Conservation (phyloP, 352 stramenopile genomes). For the Hyaloperonospora brassicae region DNA sequence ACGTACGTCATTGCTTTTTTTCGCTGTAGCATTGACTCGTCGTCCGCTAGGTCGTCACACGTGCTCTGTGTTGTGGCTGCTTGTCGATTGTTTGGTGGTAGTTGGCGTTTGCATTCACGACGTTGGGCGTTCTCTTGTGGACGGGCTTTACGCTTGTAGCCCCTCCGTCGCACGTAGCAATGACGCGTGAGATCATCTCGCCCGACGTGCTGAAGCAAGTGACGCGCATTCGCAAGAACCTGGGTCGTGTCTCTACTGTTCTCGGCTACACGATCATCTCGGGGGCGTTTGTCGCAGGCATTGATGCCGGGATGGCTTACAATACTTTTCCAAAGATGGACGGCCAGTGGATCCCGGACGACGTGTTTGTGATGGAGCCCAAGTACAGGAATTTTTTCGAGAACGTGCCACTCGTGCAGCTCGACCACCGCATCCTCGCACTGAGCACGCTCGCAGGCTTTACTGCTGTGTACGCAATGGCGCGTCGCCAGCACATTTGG, state of each 20-base stretch:
- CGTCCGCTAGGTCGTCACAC: background rate
- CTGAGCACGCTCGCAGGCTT: conserved; percentile 82
- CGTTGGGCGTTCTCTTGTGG: conserved; percentile 92
- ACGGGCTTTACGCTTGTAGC: conserved; percentile 88
- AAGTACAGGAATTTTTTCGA: conserved; percentile 96
- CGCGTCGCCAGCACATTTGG: conserved; percentile 72
- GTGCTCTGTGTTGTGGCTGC: background rate
- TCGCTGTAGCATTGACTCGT: background rate
- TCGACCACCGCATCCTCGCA: conserved; percentile 95
- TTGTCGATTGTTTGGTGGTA: conserved; percentile 13
- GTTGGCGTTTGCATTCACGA: conserved; percentile 95
- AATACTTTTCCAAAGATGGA: conserved; percentile 98
- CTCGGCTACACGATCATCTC: conserved; percentile 81
- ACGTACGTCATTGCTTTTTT: conserved; percentile 45
- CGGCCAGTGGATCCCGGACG: conserved; percentile 90
- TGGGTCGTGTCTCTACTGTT: conserved; percentile 50
- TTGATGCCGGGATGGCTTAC: conserved; percentile 96
- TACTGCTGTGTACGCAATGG: conserved; percentile 55
- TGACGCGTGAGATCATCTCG: conserved; percentile 75
- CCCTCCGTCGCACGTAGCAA: conserved; percentile 50
- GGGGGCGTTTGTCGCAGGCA: conserved; percentile 96
- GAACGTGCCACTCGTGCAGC: conserved; percentile 97
- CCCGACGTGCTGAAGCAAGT: conserved; percentile 65
- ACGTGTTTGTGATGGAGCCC: conserved; percentile 86
- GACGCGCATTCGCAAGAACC: conserved; percentile 52